phyloP scores from a whole-genome alignment of 2,329 filamentous ascomycete genomes.

The Bipolaris zeicola region DNA sequence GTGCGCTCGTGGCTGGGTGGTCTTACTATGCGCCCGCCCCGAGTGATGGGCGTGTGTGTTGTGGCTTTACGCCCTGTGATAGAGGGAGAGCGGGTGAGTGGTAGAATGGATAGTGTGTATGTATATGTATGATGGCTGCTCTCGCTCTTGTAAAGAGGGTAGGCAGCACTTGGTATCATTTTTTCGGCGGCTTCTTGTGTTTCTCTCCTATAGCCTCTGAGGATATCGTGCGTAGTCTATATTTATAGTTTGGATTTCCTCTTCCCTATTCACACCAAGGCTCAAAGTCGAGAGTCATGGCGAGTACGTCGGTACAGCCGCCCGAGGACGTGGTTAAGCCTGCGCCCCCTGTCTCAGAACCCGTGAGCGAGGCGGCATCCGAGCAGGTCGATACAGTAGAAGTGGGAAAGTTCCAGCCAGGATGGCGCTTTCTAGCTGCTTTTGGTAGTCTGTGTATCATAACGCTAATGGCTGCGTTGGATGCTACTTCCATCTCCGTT shows the following conservation, averaged over 20 bases:
- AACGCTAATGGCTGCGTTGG: constrained; percentile 66
- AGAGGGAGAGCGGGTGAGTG: not conserved
- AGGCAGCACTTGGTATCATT: not conserved
- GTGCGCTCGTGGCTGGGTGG: no score
- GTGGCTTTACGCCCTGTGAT: no score
- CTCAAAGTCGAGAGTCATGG: constrained; percentile 7
- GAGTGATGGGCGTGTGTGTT: no score
- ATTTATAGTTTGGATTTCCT: not conserved
- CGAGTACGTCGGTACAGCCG: constrained; percentile 18
- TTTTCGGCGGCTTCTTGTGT: not conserved
- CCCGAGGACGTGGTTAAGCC: constrained; percentile 16
- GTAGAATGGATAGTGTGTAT: not conserved
- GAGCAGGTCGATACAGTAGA: constrained; percentile 14
- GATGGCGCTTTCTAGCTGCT: constrained; percentile 34
- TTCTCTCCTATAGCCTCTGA: not conserved
- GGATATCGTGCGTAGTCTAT: not conserved
- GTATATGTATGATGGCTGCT: not conserved
- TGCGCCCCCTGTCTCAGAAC: constrained; percentile 7
- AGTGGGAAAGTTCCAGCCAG: constrained; percentile 35
- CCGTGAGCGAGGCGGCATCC: constrained; percentile 14
- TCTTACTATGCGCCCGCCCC: no score
- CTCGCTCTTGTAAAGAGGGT: not conserved
- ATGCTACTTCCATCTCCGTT: constrained; percentile 69
- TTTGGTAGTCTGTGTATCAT: constrained; percentile 59
- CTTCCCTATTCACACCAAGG: not conserved